Conservation (phyloP, 2,329 filamentous ascomycete species). For the Cladosporium halotolerans region DNA sequence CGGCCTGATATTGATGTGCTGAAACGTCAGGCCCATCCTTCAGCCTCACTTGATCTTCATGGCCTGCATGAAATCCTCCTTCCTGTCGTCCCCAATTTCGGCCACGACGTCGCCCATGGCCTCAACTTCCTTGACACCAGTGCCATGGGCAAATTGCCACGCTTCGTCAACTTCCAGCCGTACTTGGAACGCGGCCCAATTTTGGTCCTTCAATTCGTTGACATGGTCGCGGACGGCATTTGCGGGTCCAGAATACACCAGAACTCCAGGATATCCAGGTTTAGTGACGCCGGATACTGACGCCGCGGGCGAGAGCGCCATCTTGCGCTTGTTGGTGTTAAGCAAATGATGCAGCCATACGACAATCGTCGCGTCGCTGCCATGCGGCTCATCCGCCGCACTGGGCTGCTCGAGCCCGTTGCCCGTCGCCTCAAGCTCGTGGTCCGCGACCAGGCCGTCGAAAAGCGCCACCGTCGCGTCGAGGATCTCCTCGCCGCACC, state of each 20-base stretch:
- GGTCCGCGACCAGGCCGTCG: slow-evolving; percentile 25
- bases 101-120: slow-evolving; percentile 40
- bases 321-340: slow-evolving; percentile 41
- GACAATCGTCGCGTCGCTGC: slow-evolving; percentile 30
- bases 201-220: slow-evolving; percentile 36
- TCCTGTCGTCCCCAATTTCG: slow-evolving; percentile 26
- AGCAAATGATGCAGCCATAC: slow-evolving; percentile 44
- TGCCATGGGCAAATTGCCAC: slow-evolving; percentile 37
- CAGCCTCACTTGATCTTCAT: slow-evolving; percentile 30
- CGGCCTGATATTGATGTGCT: neutral
- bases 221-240: slow-evolving; percentile 37
- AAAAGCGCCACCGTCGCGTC: slow-evolving; percentile 38
- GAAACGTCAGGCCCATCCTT: neutral
- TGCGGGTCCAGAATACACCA: slow-evolving; percentile 38
- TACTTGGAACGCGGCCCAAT: slow-evolving; percentile 44
- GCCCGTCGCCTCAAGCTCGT: neutral
- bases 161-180: slow-evolving; percentile 34
- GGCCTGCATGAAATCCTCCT: slow-evolving; percentile 26
- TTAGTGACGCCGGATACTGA: slow-evolving; percentile 39
- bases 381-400: slow-evolving; percentile 14
- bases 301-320: slow-evolving; percentile 32
- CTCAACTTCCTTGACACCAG: slow-evolving; percentile 38
- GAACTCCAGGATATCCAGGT: slow-evolving; percentile 41
- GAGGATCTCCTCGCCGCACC: slow-evolving; percentile 36
- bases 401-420: neutral